A percentile compares a stretch with the other conserved stretches of the same genome.
These are phyloP conservation scores for Lenwebbia sp. DNA, from an alignment of 345 rosid genomes.

Conservation along the genomic window DNA sequence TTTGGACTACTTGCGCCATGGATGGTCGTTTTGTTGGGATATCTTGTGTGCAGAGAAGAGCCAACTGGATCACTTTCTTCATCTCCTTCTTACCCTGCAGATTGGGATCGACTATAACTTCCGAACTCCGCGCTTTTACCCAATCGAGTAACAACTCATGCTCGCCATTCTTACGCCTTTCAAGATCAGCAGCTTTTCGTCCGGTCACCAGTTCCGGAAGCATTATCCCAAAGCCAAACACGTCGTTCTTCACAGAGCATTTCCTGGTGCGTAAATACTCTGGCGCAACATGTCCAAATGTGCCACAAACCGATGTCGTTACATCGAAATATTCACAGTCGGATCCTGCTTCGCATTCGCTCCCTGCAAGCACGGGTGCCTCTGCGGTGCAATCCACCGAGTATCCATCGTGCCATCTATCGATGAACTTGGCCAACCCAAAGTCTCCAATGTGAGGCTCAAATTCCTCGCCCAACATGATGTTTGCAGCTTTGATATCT, in stretches of 20 bases:
- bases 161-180: background rate
- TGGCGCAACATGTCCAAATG: background rate
- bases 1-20: background rate
- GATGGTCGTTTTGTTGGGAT: background rate
- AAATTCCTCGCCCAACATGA: background rate
- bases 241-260: background rate
- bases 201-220: background rate
- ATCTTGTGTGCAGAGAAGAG: background rate
- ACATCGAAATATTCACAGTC: background rate
- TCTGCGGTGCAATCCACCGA: background rate
- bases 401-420: background rate
- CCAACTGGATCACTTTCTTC: background rate
- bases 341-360: background rate
- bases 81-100: background rate
- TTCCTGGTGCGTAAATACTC: background rate
- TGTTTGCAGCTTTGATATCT: too few species aligned
- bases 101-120: background rate
- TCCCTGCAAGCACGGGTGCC: background rate
- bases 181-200: background rate
- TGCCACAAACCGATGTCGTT: background rate
- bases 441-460: background rate
- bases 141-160: background rate
- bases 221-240: background rate
- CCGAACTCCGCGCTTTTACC: background rate
- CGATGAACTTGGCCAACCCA: background rate